Percentiles rank a stretch among this genome's conserved stretches.
phyloP scores from a whole-genome alignment of 2,329 filamentous ascomycete species.

The Pseudogymnoascus sp. region DNA sequence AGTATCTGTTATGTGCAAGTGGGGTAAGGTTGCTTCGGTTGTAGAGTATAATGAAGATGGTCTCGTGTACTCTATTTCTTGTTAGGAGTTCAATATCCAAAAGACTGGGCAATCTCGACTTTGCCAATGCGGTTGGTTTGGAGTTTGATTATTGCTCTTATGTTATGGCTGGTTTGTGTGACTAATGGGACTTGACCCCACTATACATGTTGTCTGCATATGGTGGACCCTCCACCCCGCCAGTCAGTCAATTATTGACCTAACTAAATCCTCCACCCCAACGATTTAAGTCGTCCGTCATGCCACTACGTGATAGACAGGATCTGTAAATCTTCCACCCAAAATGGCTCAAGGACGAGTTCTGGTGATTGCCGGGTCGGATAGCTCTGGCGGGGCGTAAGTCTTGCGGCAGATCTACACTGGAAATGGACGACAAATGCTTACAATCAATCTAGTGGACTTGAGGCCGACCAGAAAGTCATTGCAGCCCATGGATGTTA shows the following conservation, averaged over 20 bases:
- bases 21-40: background rate
- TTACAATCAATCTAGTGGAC: slow-evolving; percentile 49
- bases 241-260: background rate
- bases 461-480: slow-evolving; percentile 94
- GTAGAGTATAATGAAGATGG: background rate
- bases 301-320: background rate
- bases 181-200: background rate
- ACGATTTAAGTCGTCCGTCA: slow-evolving; percentile 1
- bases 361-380: slow-evolving; percentile 63
- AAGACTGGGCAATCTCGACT: background rate
- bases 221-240: background rate
- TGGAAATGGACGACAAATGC: slow-evolving; percentile 2
- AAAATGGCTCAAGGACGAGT: slow-evolving; percentile 39
- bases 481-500: slow-evolving; percentile 88
- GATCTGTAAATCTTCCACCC: background rate
- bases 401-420: slow-evolving; percentile 28
- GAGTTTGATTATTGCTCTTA: background rate
- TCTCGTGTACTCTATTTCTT: background rate
- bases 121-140: background rate
- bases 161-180: background rate
- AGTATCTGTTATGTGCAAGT: background rate
- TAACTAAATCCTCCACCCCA: background rate
- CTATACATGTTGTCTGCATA: background rate
- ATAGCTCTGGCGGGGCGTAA: slow-evolving; percentile 69
- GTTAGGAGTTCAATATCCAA: background rate